Conservation (phyloP, 371 early-diverging fungal species). For the Haplosporangium sp. region DNA sequence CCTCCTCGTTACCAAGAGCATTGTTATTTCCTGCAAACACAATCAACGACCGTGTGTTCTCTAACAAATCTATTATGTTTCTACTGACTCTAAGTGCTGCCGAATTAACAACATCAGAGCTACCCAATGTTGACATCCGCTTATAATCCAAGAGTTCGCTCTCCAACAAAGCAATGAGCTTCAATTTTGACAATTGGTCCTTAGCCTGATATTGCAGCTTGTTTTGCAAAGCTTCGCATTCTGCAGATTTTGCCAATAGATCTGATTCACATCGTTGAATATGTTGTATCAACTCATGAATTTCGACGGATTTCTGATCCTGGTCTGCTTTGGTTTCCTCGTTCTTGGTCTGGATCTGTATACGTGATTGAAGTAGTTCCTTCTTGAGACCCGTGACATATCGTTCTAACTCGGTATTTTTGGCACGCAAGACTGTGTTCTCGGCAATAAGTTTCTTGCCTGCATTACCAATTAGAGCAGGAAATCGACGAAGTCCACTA, state of each 20-base stretch:
- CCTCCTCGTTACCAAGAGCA: not conserved
- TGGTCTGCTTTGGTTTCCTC: conserved; percentile 21
- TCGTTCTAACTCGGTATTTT: conserved; percentile 43
- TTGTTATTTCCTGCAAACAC: not conserved
- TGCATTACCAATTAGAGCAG: conserved; percentile 17
- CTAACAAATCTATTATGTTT: conserved; percentile 19
- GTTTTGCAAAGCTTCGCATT: conserved; percentile 34
- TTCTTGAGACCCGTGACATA: conserved; percentile 51
- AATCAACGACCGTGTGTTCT: conserved; percentile 25
- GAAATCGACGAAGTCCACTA: conserved; percentile 26
- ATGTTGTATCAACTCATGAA: conserved; percentile 43
- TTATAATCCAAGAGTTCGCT: conserved; percentile 32
- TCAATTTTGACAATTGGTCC: conserved; percentile 41
- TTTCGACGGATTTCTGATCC: conserved; percentile 42
- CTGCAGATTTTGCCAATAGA: conserved; percentile 29
- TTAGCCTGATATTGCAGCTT: conserved; percentile 32
- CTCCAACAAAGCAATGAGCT: conserved; percentile 44
- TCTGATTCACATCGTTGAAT: conserved; percentile 44
- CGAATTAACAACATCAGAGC: not conserved
- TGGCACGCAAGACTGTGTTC: conserved; percentile 29
- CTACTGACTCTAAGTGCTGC: conserved; percentile 14
- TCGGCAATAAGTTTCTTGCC: conserved; percentile 34
- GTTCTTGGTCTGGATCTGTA: conserved; percentile 33
- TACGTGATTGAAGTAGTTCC: conserved; percentile 34
- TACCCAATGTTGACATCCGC: conserved; percentile 34